These are phyloP conservation scores for Rhododendron williamsianum DNA, from an alignment of 148 eudicot genomes.

Conservation along the genomic window DNA sequence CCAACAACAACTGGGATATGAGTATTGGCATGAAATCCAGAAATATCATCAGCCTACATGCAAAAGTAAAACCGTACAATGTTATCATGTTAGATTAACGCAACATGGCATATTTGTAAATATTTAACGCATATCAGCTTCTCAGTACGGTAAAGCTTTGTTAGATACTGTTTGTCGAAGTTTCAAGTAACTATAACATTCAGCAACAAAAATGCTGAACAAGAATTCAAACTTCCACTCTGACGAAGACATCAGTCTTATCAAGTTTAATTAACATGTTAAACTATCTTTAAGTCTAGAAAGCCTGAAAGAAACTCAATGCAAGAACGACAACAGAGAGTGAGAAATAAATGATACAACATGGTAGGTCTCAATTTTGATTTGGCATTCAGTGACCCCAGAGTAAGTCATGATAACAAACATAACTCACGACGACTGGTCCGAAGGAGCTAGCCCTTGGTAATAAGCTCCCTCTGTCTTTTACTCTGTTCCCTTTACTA, in stretches of 20 bases:
- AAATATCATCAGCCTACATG: conserved; percentile 68
- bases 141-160: not conserved
- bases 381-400: not conserved
- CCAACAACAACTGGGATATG: conserved; percentile 91
- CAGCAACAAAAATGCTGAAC: not conserved
- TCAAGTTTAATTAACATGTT: not conserved
- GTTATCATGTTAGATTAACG: not conserved
- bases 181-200: not conserved
- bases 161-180: not conserved
- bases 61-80: not conserved
- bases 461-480: not conserved
- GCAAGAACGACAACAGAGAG: too few species aligned
- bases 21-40: conserved; percentile 79
- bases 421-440: not conserved
- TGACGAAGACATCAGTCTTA: not conserved
- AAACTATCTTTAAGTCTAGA: not conserved
- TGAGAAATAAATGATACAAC: not conserved
- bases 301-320: not conserved
- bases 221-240: not conserved
- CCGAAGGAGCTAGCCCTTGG: not conserved
- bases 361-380: not conserved
- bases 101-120: not conserved
- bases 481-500: not conserved
- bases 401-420: not conserved
- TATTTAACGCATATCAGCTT: not conserved